Conservation (phyloP, 129 eudicot genomes). For the Pulicaria dysenterica region DNA sequence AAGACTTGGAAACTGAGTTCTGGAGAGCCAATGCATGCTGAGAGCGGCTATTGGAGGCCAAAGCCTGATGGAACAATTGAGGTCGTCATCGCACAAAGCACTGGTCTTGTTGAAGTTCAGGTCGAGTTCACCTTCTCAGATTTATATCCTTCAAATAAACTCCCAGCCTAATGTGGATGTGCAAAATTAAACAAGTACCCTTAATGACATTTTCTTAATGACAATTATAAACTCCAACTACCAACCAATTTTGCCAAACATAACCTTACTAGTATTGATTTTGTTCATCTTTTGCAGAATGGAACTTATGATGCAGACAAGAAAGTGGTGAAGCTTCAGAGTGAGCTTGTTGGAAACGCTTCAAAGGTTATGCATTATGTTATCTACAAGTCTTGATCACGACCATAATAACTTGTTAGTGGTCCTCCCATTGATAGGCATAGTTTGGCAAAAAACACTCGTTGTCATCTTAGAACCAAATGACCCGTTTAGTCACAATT, state of each 20-base stretch:
- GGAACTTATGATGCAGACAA: constrained; percentile 57
- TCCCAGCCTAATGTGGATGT: too few species aligned
- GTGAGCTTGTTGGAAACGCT: constrained; percentile 79
- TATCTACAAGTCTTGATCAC: neutral
- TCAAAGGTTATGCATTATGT: constrained; percentile 54
- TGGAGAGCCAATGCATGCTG: constrained; percentile 81
- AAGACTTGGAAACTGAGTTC: constrained; percentile 78
- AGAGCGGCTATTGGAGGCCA: constrained; percentile 79
- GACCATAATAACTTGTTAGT: neutral
- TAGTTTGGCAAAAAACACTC: too few species aligned
- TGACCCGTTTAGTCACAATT: neutral
- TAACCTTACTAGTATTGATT: neutral
- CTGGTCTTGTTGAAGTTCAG: constrained; percentile 77
- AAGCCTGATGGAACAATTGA: constrained; percentile 72
- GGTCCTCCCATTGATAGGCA: too few species aligned
- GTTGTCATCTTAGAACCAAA: neutral
- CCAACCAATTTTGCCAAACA: too few species aligned
- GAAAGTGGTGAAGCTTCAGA: constrained; percentile 63
- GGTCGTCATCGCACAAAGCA: constrained; percentile 78
- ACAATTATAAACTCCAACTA: too few species aligned
- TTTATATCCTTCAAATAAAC: neutral
- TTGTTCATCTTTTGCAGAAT: constrained; percentile 39
- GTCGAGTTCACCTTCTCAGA: constrained; percentile 25
- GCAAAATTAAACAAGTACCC: too few species aligned
- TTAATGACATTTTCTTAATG: too few species aligned